Conservation (phyloP, 495 filamentous ascomycete species). For the Penicillium coprophilum region DNA sequence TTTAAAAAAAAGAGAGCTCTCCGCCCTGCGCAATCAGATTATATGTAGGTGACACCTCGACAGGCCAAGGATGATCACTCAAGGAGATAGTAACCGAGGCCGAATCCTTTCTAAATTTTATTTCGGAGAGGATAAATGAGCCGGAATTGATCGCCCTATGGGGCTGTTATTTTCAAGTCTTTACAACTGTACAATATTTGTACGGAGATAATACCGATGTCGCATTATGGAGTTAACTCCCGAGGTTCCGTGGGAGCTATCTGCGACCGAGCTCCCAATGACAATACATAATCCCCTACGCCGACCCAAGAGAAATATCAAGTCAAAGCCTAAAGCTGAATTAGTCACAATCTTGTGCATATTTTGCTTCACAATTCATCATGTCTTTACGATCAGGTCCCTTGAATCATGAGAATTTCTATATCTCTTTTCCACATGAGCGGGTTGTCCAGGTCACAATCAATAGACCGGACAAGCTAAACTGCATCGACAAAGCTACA, state of each 20-base stretch:
- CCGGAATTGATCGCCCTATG: background rate
- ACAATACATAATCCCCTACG: slow-evolving; percentile 7
- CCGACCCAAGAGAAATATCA: background rate
- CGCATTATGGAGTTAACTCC: background rate
- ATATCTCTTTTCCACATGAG: slow-evolving; percentile 44
- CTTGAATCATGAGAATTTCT: slow-evolving; percentile 27
- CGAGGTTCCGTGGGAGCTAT: slow-evolving; percentile 9
- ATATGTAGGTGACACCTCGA: slow-evolving; percentile 8
- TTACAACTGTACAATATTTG: background rate
- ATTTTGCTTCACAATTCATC: background rate
- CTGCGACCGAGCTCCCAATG: background rate
- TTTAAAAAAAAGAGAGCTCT: background rate
- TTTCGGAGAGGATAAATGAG: background rate
- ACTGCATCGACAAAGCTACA: slow-evolving; percentile 47
- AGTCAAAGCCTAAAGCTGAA: background rate
- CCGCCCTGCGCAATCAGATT: background rate
- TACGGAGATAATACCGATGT: background rate
- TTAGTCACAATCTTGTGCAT: background rate
- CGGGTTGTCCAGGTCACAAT: slow-evolving; percentile 46
- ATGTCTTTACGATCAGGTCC: slow-evolving; percentile 28
- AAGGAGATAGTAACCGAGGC: slow-evolving; percentile 9
- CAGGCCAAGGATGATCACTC: slow-evolving; percentile 7
- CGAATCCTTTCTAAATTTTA: background rate
- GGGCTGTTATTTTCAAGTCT: background rate
- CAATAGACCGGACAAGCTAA: slow-evolving; percentile 46